Evolutionary conservation across 305 asterid species (phyloP), one percentile per base, ranked within the genome.

Genomic region (Fraxinus dipetala): DNA sequence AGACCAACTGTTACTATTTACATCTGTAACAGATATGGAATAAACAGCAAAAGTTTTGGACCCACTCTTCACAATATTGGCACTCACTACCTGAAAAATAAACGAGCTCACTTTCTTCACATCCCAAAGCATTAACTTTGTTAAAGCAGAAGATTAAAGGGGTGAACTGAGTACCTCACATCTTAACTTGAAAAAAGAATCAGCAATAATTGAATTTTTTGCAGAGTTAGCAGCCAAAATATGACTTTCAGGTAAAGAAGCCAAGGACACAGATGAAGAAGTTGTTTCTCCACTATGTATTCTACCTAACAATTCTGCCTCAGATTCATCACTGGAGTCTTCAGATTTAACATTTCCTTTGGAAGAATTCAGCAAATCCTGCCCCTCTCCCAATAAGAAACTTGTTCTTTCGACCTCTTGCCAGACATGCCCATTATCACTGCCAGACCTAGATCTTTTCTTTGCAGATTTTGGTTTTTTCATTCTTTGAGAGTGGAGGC

Each of bases 1-100:
- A 30, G 98, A 92, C 99, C 99, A 96, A 85, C 92, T 91, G 86
- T 90, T 92, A 81, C 85, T 84, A 83, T 96, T 92, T 77, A 92
- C 86, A 76, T 96, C 99, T 72, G 92, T 85, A 86, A 96, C 98
- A 79, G 95, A 90, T 86, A 96, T 86, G 86, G 93, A 91, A 89
- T 94, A 96, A 22, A 96, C 93, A 45, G 98, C 97, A 40, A 96
- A 93, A 69, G 92, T 93, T 85, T 89, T 91, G 81, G 98, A 91
- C 77, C 98, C 99, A 90, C 98, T 89, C 90, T 92, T 96, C 81
- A 96, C 98, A 80, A 96, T 90, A 88, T 94, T 94, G 85, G 97
- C 97, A 86, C 95, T 92, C 83, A 89, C 78, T 78, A 96, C 97
- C 98, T 96, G 95, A 83, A 87, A 87, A 84, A 61, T n/a, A 80